Evolutionary conservation across 768 basidiomycete genomes (phyloP), one percentile per base, ranked within the genome.

Genomic region (Auricularia sp.): DNA sequence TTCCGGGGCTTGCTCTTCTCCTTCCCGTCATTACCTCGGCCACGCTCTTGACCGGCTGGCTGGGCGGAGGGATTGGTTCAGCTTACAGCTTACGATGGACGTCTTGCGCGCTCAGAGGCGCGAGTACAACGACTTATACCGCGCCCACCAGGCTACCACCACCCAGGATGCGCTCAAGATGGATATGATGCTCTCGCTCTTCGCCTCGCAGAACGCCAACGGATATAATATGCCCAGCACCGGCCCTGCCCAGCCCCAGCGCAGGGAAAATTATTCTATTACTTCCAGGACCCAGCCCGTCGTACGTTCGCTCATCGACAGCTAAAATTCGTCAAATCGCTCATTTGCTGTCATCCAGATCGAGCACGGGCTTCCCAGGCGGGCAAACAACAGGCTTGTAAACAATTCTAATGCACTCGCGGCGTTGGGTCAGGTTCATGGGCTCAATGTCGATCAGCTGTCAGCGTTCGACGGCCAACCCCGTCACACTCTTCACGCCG

Each of bases 111-210:
- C 56, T 35, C 56, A 59, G 56, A 14, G 56, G 24, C 56, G 34
- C 56, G 56, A 59, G 56, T 59, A 59, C 56, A 59, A 59, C 56
- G 56, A 59, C 24, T 18, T 59, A 8, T 59, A 59, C 56, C 56
- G 56, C 10, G 56, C 56, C 18, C 56, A 59, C 34, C 56, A 59
- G 34, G 56, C 56, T 5, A 59, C 56, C 11, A 59, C 56, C 8
- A 59, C 56, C 56, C 56, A 59, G 56, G 56, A 59, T 59, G 56
- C 56, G 21, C 29, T 59, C 56, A 59, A 59, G 56, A 59, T 59
- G 56, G 56, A 59, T 14, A 59, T 59, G 56, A 59, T 59, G 56
- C 56, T 59, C 13, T 59, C 56, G 24, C 24, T 59, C 6, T 29
- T 59, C 14, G 56, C 56, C 56, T 14, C 56, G 29, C 24, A 59